These are phyloP conservation scores for Pythium scleroteichum DNA, from an alignment of 352 stramenopile genomes.

Conservation along the genomic window DNA sequence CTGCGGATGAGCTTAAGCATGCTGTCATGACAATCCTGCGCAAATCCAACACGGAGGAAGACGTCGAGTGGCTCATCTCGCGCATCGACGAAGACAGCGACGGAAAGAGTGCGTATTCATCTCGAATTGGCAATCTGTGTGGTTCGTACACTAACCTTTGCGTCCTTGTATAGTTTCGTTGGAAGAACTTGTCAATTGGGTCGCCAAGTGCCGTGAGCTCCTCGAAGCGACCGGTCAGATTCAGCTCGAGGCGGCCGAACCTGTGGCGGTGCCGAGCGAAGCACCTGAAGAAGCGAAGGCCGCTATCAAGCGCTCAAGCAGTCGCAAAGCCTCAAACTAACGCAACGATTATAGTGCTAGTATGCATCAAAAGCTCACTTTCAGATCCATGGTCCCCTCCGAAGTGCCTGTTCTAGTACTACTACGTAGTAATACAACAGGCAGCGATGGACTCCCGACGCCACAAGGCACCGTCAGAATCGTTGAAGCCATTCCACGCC, in stretches of 20 bases:
- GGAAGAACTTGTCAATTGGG: conserved; percentile 91
- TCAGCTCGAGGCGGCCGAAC: conserved; percentile 40
- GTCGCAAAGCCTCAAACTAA: conserved; percentile 41
- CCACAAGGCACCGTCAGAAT: too few relatives aligned
- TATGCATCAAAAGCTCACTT: too few relatives aligned
- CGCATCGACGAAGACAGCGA: conserved; percentile 93
- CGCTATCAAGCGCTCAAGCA: conserved; percentile 68
- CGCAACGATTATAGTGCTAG: not conserved
- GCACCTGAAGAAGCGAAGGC: conserved; percentile 39
- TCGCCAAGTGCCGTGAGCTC: conserved; percentile 84
- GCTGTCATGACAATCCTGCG: conserved; percentile 95
- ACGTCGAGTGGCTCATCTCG: conserved; percentile 94
- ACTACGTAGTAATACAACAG: too few relatives aligned
- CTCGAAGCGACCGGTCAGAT: conserved; percentile 86
- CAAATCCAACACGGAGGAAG: conserved; percentile 92
- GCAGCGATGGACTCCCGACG: too few relatives aligned
- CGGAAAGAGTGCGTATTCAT: conserved; percentile 58
- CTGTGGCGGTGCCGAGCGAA: conserved; percentile 18
- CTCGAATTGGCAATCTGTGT: too few relatives aligned
- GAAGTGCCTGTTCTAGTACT: not conserved
- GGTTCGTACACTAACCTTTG: conserved; percentile 2
- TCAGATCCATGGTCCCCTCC: too few relatives aligned
- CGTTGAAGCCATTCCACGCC: too few relatives aligned
- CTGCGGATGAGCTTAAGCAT: conserved; percentile 94
- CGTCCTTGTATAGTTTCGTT: conserved; percentile 79